Base-by-base conservation (phyloP, 139 green algal genomes). In the Dunaliella sp. region DNA sequence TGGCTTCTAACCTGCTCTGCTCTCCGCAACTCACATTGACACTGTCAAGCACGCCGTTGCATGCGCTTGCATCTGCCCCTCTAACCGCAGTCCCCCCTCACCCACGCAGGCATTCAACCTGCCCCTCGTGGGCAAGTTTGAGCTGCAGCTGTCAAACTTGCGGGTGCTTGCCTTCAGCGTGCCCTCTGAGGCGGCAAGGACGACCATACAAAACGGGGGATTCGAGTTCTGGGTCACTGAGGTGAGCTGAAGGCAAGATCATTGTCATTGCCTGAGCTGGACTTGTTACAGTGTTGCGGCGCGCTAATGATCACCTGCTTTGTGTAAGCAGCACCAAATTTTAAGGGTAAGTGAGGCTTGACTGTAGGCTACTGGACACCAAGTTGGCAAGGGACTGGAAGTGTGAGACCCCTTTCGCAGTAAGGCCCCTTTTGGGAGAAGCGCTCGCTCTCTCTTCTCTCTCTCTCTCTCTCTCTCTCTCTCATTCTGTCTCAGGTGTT, bases 41-140 rank as follows among this genome's bases (percentile, higher is more conserved):
- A 65, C 48, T 26, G 7, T 26, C 48, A 65, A 7, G 16, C 48
- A 65, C 48, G 16, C 48, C 7, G 7, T 26, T 16, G 16, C 48
- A 65, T 16, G 16, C 48, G 16, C 48, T 26, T 16, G 16, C 48
- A 65, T 16, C 7, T 16, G 16, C 7, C 48, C 48, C 7, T 16
- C 7, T 16, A 65, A 65, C 7, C 48, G 83, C 48, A 65, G 7
- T 26, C 48, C 16, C 48, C 48, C 58, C 82, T 89, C 31, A 38
- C 77, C 59, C 86, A 89, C n/a, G n/a, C n/a, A n/a, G 72, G 36
- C 35, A 0, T 89, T 89, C 78, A 83, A 36, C 78, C 79, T 89
- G 38, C 86, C 86, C 24, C 38, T 89, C 2, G 86, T 89, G 36
- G 86, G 86, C 59, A 74, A 83, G 2, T 89, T 89, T 25, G 57